These are phyloP conservation scores for Malus domestica DNA, from an alignment of 306 rosid species.

Conservation along the genomic window DNA sequence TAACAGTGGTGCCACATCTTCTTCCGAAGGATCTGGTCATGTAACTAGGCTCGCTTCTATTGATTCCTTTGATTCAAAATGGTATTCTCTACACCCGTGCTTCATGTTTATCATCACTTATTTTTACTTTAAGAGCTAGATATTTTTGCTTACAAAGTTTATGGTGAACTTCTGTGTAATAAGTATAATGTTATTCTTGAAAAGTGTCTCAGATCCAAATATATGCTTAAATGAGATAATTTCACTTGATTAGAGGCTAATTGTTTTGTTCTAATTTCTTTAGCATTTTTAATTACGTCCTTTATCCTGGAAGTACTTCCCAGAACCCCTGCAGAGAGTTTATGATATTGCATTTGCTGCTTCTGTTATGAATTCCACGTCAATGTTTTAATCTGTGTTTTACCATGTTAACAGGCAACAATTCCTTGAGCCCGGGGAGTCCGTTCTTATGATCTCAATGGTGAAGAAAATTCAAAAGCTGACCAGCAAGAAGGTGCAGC, in stretches of 20 bases:
- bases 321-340: neutral
- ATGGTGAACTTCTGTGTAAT: neutral
- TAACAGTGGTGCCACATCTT: slow-evolving; percentile 42
- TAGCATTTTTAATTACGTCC: neutral
- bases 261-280: neutral
- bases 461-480: slow-evolving; percentile 87
- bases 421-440: slow-evolving; percentile 93
- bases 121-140: neutral
- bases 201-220: neutral
- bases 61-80: slow-evolving; percentile 96
- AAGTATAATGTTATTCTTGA: neutral
- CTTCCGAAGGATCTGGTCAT: slow-evolving; percentile 54
- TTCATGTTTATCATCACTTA: neutral
- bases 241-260: neutral
- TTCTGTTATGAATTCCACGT: neutral
- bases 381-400: neutral
- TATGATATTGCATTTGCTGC: neutral
- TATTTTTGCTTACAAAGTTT: neutral
- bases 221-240: neutral
- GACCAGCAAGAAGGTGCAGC: slow-evolving; percentile 97
- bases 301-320: neutral
- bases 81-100: slow-evolving; percentile 40
- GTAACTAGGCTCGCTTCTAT: slow-evolving; percentile 94
- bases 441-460: slow-evolving; percentile 92
- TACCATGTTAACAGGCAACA: slow-evolving; percentile 59